A percentile compares a stretch with the other conserved stretches of the same genome.
Evolutionary conservation across 768 basidiomycete species (phyloP).

Genomic region (Mycena venus): DNA sequence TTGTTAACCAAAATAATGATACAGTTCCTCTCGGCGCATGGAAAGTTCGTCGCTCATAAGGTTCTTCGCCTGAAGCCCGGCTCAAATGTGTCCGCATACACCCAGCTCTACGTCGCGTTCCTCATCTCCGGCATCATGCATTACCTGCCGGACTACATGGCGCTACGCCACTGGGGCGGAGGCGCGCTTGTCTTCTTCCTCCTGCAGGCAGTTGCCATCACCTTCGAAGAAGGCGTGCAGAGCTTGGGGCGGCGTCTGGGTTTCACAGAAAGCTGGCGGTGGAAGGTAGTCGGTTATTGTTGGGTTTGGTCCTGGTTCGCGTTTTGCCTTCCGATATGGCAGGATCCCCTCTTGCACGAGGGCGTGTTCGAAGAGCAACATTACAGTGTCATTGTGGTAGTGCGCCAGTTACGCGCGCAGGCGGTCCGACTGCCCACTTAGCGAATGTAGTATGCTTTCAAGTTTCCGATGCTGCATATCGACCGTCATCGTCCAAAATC

Average conservation of each 20-base stretch:
- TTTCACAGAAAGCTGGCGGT: conserved; percentile 5
- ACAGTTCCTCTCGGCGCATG: conserved; percentile 24
- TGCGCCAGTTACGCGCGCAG: not conserved
- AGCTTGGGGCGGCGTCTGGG: conserved; percentile 3
- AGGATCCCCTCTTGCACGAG: conserved; percentile 19
- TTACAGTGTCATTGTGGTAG: not conserved
- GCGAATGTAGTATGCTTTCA: no score
- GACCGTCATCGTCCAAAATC: no score
- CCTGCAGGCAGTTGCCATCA: conserved; percentile 48
- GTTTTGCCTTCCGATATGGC: conserved; percentile 44
- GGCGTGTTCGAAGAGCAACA: conserved; percentile 18
- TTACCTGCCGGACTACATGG: conserved; percentile 48
- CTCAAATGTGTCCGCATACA: conserved; percentile 21
- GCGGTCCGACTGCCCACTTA: not conserved
- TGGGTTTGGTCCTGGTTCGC: conserved; percentile 45
- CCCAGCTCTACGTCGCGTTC: conserved; percentile 41
- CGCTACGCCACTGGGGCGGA: conserved; percentile 38
- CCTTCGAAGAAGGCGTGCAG: conserved; percentile 40
- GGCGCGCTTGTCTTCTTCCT: conserved; percentile 48
- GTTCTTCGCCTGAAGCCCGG: conserved; percentile 1
- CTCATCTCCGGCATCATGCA: conserved; percentile 50
- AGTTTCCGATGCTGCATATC: no score
- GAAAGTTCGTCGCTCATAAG: conserved; percentile 19
- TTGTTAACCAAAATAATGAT: not conserved
- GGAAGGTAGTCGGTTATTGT: conserved; percentile 40